Evolutionary conservation across 768 basidiomycete species (phyloP), one percentile per base, ranked within the genome.

Genomic region (Kwoniella botswanensis): DNA sequence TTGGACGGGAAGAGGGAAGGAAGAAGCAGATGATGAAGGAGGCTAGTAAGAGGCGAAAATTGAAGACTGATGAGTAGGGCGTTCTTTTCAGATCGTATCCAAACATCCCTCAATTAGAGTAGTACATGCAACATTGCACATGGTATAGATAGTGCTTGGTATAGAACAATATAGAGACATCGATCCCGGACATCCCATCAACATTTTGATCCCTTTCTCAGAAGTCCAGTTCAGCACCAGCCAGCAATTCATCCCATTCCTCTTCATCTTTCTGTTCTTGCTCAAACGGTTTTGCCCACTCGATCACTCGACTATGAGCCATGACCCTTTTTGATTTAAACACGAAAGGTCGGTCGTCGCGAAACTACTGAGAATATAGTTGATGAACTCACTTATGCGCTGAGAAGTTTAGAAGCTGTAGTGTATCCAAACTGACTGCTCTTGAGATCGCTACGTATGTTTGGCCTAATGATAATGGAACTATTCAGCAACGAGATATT

Each of bases 371-470:
- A 54, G 18, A 18, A 15, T 12, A 15, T 24, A 4, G n/a, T 53
- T 68, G 29, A 18, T 68, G 18, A 44, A 17, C 54, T 43, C 52
- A 80, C 79, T 74, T 75, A 13, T 74, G 50, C 17, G 57, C 24
- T 2, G 56, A 50, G 57, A 81, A 77, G 42, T 75, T 76, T 24
- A 35, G 55, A 1, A 83, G 60, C 50, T 83, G 78, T 4, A 83
- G 65, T 10, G 71, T 76, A 18, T 83, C 82, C 41, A 83, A 63
- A 52, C 76, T 78, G 15, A 77, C 77, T 1, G 82, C 82, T 70
- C 82, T 71, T 2, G 81, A 82, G 11, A 83, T 71, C 0, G 82
- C 82, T 4, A 83, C 82, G 24, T 83, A 83, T n/a, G 76, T 76
- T 68, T 75, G 64, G 67, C 76, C 78, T 71, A 63, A 21, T 21